Conservation (phyloP, 2,329 filamentous ascomycete genomes). For the Trichophaea hybrida region DNA sequence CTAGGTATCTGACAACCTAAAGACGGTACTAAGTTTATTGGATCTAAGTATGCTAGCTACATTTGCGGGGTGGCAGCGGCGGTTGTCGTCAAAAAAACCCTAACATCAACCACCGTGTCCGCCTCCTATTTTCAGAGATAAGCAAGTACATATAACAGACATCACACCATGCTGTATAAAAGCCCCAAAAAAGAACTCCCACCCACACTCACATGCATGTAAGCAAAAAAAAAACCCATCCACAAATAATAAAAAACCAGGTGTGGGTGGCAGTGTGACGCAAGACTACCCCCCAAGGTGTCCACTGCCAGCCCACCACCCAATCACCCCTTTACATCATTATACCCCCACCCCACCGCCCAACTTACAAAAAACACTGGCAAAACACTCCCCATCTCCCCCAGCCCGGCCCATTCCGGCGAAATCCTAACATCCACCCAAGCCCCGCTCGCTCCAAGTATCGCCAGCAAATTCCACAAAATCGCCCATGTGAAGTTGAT, state of each 20-base stretch:
- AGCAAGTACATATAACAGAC: not conserved
- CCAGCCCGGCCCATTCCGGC: slow-evolving; percentile 51
- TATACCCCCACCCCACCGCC: slow-evolving; percentile 29
- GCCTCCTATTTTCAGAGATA: no score
- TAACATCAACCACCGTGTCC: no score
- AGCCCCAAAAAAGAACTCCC: not conserved
- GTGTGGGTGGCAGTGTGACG: not conserved
- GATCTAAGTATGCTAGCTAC: no score
- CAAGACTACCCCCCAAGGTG: not conserved
- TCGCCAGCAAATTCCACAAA: slow-evolving; percentile 54
- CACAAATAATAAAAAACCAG: not conserved
- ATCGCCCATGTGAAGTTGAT: slow-evolving; percentile 60
- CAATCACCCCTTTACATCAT: not conserved
- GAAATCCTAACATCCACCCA: slow-evolving; percentile 45
- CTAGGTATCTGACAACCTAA: no score
- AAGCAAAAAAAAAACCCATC: not conserved
- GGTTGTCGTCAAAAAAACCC: no score
- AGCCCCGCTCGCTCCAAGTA: slow-evolving; percentile 52
- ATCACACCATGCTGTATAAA: not conserved
- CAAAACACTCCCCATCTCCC: slow-evolving; percentile 59
- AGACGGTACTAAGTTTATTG: no score
- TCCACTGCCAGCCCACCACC: not conserved
- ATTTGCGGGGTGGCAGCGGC: no score
- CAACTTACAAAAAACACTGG: slow-evolving; percentile 50
- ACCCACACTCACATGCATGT: no score